Evolutionary conservation across 371 early-diverging fungal species (phyloP), one percentile per base, ranked within the genome.

Genomic region (Rhizopus microsporus): DNA sequence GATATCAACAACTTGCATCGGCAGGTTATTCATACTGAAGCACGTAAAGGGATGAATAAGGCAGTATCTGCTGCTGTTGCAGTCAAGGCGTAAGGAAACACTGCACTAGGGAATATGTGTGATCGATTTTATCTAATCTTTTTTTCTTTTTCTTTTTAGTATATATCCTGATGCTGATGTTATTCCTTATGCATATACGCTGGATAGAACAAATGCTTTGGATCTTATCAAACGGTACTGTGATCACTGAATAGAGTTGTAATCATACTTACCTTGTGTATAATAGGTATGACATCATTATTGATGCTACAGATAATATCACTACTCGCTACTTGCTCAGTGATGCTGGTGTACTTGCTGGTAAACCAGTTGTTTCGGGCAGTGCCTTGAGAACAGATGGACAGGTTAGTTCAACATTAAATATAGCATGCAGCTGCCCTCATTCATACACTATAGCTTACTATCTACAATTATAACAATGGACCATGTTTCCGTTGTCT

Each of bases 401-500:
- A 4, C 97, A 93, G 75, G 81, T 90, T 59, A 61, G 49, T 5
- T 5, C 43, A 33, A 37, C 32, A 53, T 15, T 10, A 47, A 13
- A 32, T 12, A 48, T 42, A 39, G 17, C 29, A 37, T 9, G 8
- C 9, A 16, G 0, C 32, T 15, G 8, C 6, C 15, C 9, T 42
- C 33, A 37, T 35, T 49, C 15, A 33, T 37, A 39, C 8, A 7
- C 42, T 7, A 30, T 40, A 93, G 83, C 73, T 97, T 46, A 92
- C 93, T 1, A 82, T 93, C 9, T 94, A 94, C 71, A 89, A 94
- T 65, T 83, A 93, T 67, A 71, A 85, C 16, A 84, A 81, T 46
- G 93, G 95, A 2, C 96, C 98, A 9, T 99, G 99, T 79, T 99
- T 98, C 71, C 87, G 99, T 45, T 99, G 99, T 71, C 68, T 99